These are phyloP conservation scores for Aegilops tauschii DNA, from an alignment of 176 grass and related monocot genomes.

Conservation along the genomic window DNA sequence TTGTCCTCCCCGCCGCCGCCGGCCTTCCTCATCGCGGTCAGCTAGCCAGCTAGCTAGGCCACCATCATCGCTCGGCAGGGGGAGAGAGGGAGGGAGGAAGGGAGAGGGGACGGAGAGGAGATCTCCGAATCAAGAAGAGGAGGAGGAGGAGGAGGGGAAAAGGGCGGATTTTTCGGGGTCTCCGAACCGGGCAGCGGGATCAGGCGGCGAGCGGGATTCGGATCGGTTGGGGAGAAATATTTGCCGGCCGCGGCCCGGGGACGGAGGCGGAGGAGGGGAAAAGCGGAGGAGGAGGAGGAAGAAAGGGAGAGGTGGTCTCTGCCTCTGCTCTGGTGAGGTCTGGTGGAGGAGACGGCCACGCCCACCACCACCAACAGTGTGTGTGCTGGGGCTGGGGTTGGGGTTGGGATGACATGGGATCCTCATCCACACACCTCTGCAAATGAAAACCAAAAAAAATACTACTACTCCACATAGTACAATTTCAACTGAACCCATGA, in stretches of 20 bases:
- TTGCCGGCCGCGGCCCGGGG: background rate
- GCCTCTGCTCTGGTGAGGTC: no score
- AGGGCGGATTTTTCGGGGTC: background rate
- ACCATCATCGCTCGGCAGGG: background rate
- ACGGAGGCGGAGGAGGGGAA: background rate
- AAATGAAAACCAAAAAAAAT: no score
- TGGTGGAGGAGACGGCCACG: background rate
- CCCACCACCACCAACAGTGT: no score
- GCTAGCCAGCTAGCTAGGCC: background rate
- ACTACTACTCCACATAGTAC: no score
- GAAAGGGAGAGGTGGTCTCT: background rate
- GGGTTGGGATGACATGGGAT: background rate
- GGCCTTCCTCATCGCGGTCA: slow-evolving; percentile 22
- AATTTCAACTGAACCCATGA: no score
- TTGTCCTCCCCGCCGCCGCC: slow-evolving; percentile 38
- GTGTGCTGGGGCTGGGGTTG: no score
- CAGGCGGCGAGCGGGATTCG: background rate
- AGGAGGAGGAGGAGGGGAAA: background rate
- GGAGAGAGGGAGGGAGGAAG: background rate
- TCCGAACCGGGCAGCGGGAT: background rate
- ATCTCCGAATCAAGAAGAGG: background rate
- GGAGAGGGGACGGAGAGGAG: background rate
- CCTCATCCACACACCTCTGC: background rate
- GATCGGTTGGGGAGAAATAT: slow-evolving; percentile 2
- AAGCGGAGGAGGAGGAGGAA: background rate